Evolutionary conservation across 108 stramenopile genomes (phyloP).

Genomic region (Craspedostauros australis): DNA sequence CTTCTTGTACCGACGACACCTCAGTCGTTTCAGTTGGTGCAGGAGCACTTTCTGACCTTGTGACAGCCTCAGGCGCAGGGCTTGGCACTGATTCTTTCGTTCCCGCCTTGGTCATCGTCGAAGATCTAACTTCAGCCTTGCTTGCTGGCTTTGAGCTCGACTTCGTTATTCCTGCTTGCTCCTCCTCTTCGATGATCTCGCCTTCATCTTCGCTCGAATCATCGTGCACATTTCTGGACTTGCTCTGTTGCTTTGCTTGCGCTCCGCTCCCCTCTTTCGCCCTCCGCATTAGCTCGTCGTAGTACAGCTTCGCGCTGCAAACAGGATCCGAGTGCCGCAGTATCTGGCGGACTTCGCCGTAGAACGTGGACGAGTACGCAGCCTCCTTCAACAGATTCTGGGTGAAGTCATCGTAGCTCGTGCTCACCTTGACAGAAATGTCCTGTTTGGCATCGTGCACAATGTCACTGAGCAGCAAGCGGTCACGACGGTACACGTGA

Average conservation of each 20-base stretch:
- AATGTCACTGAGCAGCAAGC: conserved; percentile 37
- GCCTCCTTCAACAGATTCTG: conserved; percentile 46
- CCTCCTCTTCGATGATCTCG: conserved; percentile 75
- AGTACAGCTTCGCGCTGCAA: conserved; percentile 61
- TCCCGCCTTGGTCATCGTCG: neutral
- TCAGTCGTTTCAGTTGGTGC: neutral
- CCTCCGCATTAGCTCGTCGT: conserved; percentile 37
- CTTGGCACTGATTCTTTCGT: neutral
- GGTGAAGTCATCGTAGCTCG: conserved; percentile 43
- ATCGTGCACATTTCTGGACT: conserved; percentile 11
- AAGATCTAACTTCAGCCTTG: neutral
- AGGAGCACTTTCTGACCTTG: neutral
- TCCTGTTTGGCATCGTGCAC: conserved; percentile 9
- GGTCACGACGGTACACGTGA: conserved; percentile 53
- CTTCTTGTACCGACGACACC: neutral
- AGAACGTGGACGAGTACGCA: conserved; percentile 36
- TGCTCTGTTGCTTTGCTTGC: conserved; percentile 6
- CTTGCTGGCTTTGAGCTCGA: neutral
- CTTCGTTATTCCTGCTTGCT: conserved; percentile 11
- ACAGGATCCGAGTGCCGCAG: conserved; percentile 49
- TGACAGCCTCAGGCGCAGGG: neutral
- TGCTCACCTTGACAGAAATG: conserved; percentile 18
- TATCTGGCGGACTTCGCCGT: conserved; percentile 44
- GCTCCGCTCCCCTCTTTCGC: neutral
- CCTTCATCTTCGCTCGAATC: conserved; percentile 89